A percentile compares a stretch with the other conserved stretches of the same genome.
Evolutionary conservation across 2,329 filamentous ascomycete genomes (phyloP).

Genomic region (Pseudovirgaria hyperparasitica): DNA sequence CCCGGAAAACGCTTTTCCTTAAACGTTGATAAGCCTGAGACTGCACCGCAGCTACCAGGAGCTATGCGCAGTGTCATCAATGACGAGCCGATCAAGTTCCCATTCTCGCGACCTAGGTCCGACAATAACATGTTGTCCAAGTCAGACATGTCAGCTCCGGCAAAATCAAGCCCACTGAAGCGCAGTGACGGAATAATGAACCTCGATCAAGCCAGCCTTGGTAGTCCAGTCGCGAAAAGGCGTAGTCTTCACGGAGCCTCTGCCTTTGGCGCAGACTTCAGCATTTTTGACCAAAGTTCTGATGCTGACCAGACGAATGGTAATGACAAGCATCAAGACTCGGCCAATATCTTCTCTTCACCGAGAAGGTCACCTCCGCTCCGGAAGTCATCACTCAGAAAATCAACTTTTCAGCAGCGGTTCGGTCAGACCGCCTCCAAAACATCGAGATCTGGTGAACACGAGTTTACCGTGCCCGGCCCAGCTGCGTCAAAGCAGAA

Average conservation of each 20-base stretch:
- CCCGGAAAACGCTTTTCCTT: conserved; percentile 19
- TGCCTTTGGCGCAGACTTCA: conserved; percentile 51
- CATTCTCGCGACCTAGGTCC: conserved; percentile 29
- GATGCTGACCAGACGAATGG: conserved; percentile 13
- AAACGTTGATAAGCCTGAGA: conserved; percentile 23
- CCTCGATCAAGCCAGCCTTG: conserved; percentile 62
- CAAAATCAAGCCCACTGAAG: conserved; percentile 74
- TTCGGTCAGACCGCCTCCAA: conserved; percentile 36
- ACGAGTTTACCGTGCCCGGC: conserved; percentile 41
- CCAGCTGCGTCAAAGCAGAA: conserved; percentile 44
- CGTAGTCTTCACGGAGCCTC: conserved; percentile 71
- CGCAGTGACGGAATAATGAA: conserved; percentile 85
- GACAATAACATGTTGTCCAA: conserved; percentile 36
- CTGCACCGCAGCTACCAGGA: conserved; percentile 29
- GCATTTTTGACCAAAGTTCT: conserved; percentile 55
- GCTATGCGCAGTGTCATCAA: conserved; percentile 20
- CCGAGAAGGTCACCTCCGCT: conserved; percentile 20
- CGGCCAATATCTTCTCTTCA: conserved; percentile 21
- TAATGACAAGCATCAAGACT: conserved; percentile 17
- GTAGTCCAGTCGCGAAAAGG: conserved; percentile 82
- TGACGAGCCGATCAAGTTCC: conserved; percentile 35
- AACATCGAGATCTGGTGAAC: conserved; percentile 25
- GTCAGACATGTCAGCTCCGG: conserved; percentile 35
- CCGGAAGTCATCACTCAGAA: conserved; percentile 55
- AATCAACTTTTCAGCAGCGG: conserved; percentile 79